Evolutionary conservation across 2,329 filamentous ascomycete genomes (phyloP).

Genomic region (Tolypocladium capitatum): DNA sequence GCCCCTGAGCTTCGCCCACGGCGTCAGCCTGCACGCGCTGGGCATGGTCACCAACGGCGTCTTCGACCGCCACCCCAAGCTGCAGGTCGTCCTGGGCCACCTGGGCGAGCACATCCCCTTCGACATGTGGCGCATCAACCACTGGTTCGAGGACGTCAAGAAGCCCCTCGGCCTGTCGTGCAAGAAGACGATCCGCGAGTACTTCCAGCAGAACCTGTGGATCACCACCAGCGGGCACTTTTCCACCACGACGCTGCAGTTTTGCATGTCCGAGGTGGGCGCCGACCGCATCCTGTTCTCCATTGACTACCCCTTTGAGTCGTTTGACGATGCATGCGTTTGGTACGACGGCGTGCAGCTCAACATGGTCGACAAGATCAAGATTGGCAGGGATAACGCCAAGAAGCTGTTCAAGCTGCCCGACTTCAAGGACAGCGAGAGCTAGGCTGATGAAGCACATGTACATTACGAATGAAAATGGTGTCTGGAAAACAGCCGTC

Average conservation of each 20-base stretch:
- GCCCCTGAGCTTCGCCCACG: conserved; percentile 44
- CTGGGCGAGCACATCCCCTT: conserved; percentile 36
- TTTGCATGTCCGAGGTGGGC: conserved; percentile 32
- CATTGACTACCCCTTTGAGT: conserved; percentile 40
- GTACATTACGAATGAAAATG: neutral
- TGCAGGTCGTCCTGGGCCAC: conserved; percentile 34
- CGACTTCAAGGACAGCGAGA: conserved; percentile 16
- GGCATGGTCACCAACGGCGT: conserved; percentile 36
- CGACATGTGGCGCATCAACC: conserved; percentile 36
- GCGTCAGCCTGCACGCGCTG: conserved; percentile 43
- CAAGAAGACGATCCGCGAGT: conserved; percentile 36
- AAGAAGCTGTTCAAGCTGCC: conserved; percentile 26
- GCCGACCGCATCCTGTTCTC: conserved; percentile 37
- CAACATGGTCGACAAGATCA: conserved; percentile 20
- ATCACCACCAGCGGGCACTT: conserved; percentile 45
- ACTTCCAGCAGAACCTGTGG: conserved; percentile 42
- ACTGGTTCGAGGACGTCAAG: conserved; percentile 44
- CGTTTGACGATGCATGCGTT: conserved; percentile 24
- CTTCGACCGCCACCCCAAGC: conserved; percentile 32
- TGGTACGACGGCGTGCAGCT: conserved; percentile 27
- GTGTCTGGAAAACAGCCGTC: neutral
- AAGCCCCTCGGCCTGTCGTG: conserved; percentile 33
- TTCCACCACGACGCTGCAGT: conserved; percentile 37
- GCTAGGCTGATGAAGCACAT: neutral
- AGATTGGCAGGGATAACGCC: conserved; percentile 30